phyloP scores from a whole-genome alignment of 1,284 basidiomycete species.

The Cutaneotrichosporon cavernicola region DNA sequence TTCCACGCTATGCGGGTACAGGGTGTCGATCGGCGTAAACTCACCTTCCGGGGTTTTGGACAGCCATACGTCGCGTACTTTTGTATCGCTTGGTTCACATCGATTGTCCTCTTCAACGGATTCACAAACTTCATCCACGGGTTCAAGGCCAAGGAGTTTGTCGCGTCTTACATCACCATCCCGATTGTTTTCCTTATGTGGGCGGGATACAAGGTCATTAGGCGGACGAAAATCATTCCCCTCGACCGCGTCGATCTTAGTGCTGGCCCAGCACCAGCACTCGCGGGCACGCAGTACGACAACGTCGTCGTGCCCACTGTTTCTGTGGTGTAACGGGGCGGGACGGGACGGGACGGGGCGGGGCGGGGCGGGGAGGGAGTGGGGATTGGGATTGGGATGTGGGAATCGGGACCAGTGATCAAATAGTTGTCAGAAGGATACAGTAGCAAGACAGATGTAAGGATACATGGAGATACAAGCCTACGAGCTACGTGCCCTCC shows the following conservation, averaged over 20 bases:
- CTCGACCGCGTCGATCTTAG: slow-evolving; percentile 73
- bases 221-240: slow-evolving; percentile 27
- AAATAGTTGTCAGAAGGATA: slow-evolving; percentile 1
- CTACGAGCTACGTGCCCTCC: not conserved
- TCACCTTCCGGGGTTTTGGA: slow-evolving; percentile 64
- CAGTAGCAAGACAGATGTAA: not conserved
- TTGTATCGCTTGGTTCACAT: slow-evolving; percentile 20
- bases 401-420: no score
- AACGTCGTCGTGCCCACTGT: no score
- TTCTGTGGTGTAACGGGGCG: slow-evolving; percentile 14
- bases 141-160: slow-evolving; percentile 22
- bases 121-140: slow-evolving; percentile 13
- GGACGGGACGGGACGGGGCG: no score
- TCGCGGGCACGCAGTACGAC: slow-evolving; percentile 19
- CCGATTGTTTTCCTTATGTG: slow-evolving; percentile 22
- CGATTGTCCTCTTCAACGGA: slow-evolving; percentile 23
- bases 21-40: slow-evolving; percentile 55
- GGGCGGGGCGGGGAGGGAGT: no score
- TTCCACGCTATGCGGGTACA: slow-evolving; percentile 69
- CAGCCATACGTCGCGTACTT: slow-evolving; percentile 37
- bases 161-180: slow-evolving; percentile 29
- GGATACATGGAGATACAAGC: not conserved
- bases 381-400: no score
- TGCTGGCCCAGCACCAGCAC: slow-evolving; percentile 15
- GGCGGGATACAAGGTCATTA: slow-evolving; percentile 19